These are phyloP conservation scores for Ganoderma lucidum DNA, from an alignment of 1,284 basidiomycete species.

Conservation along the genomic window DNA sequence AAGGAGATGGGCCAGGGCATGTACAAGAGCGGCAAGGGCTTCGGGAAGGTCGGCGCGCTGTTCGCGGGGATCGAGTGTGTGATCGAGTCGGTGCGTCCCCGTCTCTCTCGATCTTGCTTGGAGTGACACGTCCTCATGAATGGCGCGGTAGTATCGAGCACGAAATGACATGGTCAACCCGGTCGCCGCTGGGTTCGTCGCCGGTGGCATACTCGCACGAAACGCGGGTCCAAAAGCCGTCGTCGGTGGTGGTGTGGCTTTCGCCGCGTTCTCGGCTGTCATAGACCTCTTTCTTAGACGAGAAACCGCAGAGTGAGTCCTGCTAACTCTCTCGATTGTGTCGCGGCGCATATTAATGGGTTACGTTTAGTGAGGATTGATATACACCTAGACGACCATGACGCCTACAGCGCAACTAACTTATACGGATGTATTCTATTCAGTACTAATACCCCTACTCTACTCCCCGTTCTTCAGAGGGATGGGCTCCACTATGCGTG, in stretches of 20 bases:
- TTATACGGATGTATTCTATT: conserved; percentile 25
- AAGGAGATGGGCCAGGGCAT: conserved; percentile 95
- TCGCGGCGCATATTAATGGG: background rate
- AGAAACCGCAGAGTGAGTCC: conserved; percentile 83
- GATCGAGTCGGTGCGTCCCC: conserved; percentile 87
- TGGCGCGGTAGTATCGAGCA: conserved; percentile 81
- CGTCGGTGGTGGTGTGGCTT: conserved; percentile 84
- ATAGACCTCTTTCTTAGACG: conserved; percentile 89
- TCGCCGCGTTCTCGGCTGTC: conserved; percentile 89
- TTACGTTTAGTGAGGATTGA: conserved; percentile 26
- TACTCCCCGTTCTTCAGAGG: background rate
- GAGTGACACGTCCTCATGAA: background rate
- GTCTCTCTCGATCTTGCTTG: background rate
- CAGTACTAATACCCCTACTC: conserved; percentile 16
- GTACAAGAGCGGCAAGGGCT: conserved; percentile 91
- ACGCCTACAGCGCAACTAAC: conserved; percentile 16
- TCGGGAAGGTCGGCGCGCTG: conserved; percentile 94
- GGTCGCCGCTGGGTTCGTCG: conserved; percentile 74
- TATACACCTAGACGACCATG: conserved; percentile 19
- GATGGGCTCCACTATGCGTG: background rate
- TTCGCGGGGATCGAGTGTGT: conserved; percentile 96
- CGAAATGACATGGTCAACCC: conserved; percentile 93
- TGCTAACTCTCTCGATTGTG: background rate
- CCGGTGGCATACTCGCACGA: conserved; percentile 85
- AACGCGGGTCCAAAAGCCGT: conserved; percentile 87